Evolutionary conservation across 352 stramenopile genomes (phyloP).

Genomic region (Phytopythium delawarense): DNA sequence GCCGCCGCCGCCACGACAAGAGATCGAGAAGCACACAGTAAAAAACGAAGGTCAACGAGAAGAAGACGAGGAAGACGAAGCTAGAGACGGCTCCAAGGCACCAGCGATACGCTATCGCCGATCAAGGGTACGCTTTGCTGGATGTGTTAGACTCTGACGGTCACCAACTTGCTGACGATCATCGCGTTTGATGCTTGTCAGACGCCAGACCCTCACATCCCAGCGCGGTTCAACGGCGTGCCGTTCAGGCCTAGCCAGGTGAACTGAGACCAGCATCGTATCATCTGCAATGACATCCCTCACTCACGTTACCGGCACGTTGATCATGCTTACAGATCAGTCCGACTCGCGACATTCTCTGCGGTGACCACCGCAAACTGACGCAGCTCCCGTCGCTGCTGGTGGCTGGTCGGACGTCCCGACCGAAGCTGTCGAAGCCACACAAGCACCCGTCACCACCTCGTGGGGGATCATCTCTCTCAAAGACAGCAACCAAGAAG

Average conservation of each 20-base stretch:
- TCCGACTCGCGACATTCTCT: conserved; percentile 47
- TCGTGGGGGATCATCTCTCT: neutral
- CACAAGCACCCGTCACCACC: conserved; percentile 2
- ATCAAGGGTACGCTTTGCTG: neutral
- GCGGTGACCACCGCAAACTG: conserved; percentile 36
- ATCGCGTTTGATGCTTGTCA: conserved; percentile 5
- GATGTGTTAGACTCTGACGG: neutral
- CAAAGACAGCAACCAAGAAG: conserved; percentile 5
- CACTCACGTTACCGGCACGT: neutral
- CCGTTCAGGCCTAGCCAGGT: conserved; percentile 57
- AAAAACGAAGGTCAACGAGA: neutral
- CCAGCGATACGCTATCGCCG: neutral
- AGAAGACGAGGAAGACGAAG: neutral
- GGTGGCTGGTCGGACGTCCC: neutral
- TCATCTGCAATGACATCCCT: neutral
- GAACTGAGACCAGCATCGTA: neutral
- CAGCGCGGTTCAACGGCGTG: conserved; percentile 57
- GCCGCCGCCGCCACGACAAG: neutral
- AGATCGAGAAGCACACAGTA: neutral
- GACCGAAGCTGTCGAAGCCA: conserved; percentile 8
- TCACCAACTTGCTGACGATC: neutral
- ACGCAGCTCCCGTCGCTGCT: conserved; percentile 48
- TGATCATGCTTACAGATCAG: conserved; percentile 22
- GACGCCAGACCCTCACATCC: conserved; percentile 49
- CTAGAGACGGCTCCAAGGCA: neutral